Conservation (phyloP, 768 basidiomycete genomes). For the Tylopilus felleus region DNA sequence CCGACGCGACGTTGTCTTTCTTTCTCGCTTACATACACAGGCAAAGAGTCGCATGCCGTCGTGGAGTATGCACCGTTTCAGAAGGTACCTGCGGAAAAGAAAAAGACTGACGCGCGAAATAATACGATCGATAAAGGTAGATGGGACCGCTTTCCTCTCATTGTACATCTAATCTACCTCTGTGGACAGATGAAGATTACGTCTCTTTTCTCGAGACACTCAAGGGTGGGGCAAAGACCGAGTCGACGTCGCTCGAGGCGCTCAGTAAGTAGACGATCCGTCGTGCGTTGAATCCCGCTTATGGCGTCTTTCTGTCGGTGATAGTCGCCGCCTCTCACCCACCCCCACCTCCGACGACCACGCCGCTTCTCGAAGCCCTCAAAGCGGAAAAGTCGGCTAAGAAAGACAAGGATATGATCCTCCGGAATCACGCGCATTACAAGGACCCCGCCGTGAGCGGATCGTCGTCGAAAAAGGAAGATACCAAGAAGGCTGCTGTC, state of each 20-base stretch:
- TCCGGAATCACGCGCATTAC: constrained; percentile 71
- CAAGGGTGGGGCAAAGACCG: constrained; percentile 47
- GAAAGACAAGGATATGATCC: constrained; percentile 69
- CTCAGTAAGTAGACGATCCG: constrained; percentile 31
- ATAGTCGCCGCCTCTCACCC: constrained; percentile 65
- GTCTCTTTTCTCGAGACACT: constrained; percentile 77
- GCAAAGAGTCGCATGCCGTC: constrained; percentile 76
- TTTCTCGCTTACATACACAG: not conserved
- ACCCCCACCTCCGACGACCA: constrained; percentile 67
- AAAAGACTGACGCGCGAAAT: constrained; percentile 76
- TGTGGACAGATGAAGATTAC: constrained; percentile 68
- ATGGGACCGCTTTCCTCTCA: no score
- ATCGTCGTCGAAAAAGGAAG: constrained; percentile 36
- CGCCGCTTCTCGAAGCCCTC: constrained; percentile 90
- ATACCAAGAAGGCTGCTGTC: constrained; percentile 31
- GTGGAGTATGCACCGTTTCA: constrained; percentile 95
- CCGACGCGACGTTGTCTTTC: no score
- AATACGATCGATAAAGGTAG: constrained; percentile 82
- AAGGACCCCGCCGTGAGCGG: constrained; percentile 43
- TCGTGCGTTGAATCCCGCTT: no score
- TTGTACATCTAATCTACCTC: not conserved
- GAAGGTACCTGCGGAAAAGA: constrained; percentile 71
- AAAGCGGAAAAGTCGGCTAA: constrained; percentile 69
- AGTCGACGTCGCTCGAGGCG: constrained; percentile 61
- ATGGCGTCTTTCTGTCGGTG: no score